Percentiles rank a stretch among this genome's conserved stretches.
Conservation (phyloP, 345 rosid genomes). For the Citrus maxima region DNA sequence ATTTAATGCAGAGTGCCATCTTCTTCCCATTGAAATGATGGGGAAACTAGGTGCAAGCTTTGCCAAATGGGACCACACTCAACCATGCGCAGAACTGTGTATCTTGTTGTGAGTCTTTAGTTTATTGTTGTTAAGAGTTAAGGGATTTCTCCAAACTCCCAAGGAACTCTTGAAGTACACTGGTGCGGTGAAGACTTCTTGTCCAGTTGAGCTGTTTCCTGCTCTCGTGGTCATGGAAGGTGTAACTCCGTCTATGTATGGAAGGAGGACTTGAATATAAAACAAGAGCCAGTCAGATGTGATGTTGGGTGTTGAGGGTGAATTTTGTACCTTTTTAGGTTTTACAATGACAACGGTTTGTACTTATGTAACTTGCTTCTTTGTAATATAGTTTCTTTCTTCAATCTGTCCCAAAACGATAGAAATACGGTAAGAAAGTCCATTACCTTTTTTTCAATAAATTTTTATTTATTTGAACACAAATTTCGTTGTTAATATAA, state of each 20-base stretch:
- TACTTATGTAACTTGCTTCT: not conserved
- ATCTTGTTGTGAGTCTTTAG: not conserved
- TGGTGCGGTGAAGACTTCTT: slow-evolving; percentile 3
- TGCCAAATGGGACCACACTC: not conserved
- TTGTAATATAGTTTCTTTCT: not conserved
- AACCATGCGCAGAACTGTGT: not conserved
- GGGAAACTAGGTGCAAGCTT: not conserved
- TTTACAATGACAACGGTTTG: not conserved
- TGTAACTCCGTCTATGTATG: not conserved
- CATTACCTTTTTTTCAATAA: no score
- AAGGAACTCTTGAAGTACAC: not conserved
- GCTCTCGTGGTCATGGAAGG: not conserved
- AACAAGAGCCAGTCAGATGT: not conserved
- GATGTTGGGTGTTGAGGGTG: not conserved
- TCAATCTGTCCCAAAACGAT: not conserved
- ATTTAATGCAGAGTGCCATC: slow-evolving; percentile 6
- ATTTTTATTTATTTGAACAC: no score
- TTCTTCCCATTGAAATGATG: not conserved
- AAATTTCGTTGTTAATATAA: no score
- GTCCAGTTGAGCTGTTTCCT: not conserved
- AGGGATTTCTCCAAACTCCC: not conserved
- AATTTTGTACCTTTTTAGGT: not conserved
- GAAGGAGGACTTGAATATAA: not conserved
- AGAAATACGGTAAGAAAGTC: not conserved
- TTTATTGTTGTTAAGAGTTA: not conserved